Conservation (phyloP, 1,284 basidiomycete genomes). For the Malassezia yamatoensis region DNA sequence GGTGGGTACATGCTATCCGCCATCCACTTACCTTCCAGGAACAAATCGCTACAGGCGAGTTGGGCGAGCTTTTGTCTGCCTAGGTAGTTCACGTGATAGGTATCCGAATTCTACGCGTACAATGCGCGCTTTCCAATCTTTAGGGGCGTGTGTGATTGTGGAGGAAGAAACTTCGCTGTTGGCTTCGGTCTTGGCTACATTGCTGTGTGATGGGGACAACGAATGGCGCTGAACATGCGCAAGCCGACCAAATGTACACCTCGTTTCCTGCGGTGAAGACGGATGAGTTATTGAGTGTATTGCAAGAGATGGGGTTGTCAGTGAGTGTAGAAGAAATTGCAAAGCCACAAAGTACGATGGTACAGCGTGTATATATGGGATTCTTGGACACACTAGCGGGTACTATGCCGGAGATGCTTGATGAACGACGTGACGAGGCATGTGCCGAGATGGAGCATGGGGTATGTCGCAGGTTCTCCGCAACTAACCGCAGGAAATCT, state of each 20-base stretch:
- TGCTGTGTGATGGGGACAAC: background rate
- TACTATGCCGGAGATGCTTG: constrained; percentile 32
- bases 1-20: constrained; percentile 24
- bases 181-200: too few species aligned
- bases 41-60: constrained; percentile 54
- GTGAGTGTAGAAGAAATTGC: constrained; percentile 33
- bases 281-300: constrained; percentile 32
- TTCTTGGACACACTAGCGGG: constrained; percentile 37
- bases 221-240: background rate
- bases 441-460: constrained; percentile 24
- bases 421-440: constrained; percentile 23
- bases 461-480: constrained; percentile 6
- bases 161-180: too few species aligned
- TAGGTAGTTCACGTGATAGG: constrained; percentile 11
- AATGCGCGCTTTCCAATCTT: too few species aligned
- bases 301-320: constrained; percentile 31
- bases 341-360: constrained; percentile 28
- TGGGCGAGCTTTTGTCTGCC: constrained; percentile 34
- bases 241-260: constrained; percentile 29
- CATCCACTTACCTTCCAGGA: constrained; percentile 18
- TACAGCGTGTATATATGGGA: constrained; percentile 31
- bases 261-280: constrained; percentile 38
- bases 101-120: too few species aligned
- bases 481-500: constrained; percentile 18
- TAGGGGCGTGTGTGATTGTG: too few species aligned